Evolutionary conservation across 2,329 filamentous ascomycete genomes (phyloP), one percentile per base, ranked within the genome.

Genomic region (Catunica adiposa): DNA sequence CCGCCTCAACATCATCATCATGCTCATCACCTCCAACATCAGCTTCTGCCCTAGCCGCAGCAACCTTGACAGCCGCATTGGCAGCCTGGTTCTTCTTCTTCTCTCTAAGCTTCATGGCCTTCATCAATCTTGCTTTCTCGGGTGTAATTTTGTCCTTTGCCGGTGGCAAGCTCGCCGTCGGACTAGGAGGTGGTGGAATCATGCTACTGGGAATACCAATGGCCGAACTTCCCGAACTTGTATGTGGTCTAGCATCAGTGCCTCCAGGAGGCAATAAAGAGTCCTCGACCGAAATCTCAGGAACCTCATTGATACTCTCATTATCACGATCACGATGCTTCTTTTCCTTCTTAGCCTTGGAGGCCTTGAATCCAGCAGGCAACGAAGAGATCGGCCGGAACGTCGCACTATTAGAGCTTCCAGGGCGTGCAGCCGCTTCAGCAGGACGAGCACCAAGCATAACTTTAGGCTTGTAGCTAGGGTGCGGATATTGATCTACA

Each of bases 111-210:
- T 96, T 86, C 70, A 96, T 77, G 6, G 92, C 92, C 70, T 94
- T 96, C 86, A 95, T 89, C 60, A 98, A 73, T 55, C 92, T 78
- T 59, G 86, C 81, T 70, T 94, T 97, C 67, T 98, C 92, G 0
- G 87, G 86, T 1, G 87, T 88, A 63, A 94, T 84, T 66, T 73
- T 62, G 67, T 70, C 68, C 62, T 70, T 71, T 4, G 64, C 29
- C 69, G 65, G 31, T 66, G 60, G 38, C 65, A 59, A 37, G 22
- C 56, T 56, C 3, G 57, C 50, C 29, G 57, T 60, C 53, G 52
- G 59, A 46, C 44, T 52, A 42, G 48, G 56, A 20, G 52, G 55
- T 34, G 53, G 52, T 20, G 46, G 53, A 54, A 55, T 37, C 53
- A 57, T 53, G 54, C 37, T 57, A 29, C 52, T 50, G 15, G 29